Evolutionary conservation across 768 basidiomycete species (phyloP).

Genomic region (Rhizopogon vesiculosus): DNA sequence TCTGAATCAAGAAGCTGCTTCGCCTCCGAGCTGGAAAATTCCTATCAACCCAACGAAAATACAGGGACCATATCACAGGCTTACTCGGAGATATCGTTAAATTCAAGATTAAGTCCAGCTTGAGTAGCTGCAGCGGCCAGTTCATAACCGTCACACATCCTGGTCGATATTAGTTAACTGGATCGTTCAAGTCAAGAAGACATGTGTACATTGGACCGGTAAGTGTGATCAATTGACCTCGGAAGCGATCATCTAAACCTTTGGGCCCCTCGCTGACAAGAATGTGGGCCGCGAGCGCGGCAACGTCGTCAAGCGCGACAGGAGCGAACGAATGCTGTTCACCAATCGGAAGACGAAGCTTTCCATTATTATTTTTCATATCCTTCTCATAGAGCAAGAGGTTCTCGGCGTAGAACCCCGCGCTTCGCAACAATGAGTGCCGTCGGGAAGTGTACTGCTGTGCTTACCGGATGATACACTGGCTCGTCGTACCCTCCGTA

Average conservation of each 20-base stretch:
- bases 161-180: background rate
- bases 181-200: background rate
- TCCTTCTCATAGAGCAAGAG: slow-evolving; percentile 24
- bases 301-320: slow-evolving; percentile 25
- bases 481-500: slow-evolving; percentile 15
- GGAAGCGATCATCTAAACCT: slow-evolving; percentile 23
- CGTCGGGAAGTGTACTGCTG: too few species aligned
- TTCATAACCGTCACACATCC: slow-evolving; percentile 18
- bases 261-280: slow-evolving; percentile 24
- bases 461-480: slow-evolving; percentile 22
- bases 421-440: slow-evolving; percentile 6
- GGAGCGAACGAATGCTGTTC: slow-evolving; percentile 22
- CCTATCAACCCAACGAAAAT: background rate
- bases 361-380: slow-evolving; percentile 17
- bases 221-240: slow-evolving; percentile 23
- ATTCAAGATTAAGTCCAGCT: slow-evolving; percentile 19
- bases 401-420: slow-evolving; percentile 28
- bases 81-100: slow-evolving; percentile 18
- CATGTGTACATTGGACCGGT: slow-evolving; percentile 12
- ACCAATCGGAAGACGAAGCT: slow-evolving; percentile 24
- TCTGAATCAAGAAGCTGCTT: slow-evolving; percentile 15
- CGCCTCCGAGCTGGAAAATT: slow-evolving; percentile 6
- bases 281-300: slow-evolving; percentile 20
- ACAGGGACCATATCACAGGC: background rate
- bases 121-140: slow-evolving; percentile 19